A percentile compares a stretch with the other conserved stretches of the same genome.
Conservation (phyloP, 2,329 filamentous ascomycete genomes). For the Colletotrichum phormii region DNA sequence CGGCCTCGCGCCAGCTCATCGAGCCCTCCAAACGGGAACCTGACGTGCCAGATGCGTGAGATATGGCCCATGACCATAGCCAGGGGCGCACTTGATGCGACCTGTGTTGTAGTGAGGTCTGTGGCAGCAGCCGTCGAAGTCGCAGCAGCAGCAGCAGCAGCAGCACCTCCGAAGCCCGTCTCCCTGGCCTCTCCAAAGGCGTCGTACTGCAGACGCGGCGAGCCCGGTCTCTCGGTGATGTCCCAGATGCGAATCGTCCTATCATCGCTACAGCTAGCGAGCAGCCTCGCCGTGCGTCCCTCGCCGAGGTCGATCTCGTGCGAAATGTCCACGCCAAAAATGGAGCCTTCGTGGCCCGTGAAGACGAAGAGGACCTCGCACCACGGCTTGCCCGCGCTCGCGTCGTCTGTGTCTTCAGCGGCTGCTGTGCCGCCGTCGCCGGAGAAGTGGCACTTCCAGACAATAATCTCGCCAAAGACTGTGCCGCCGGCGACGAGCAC, state of each 20-base stretch:
- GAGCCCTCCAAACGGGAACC: slow-evolving; percentile 63
- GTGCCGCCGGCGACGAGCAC: slow-evolving; percentile 89
- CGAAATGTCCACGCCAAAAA: slow-evolving; percentile 90
- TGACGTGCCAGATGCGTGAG: slow-evolving; percentile 90
- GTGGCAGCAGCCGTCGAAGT: slow-evolving; percentile 34
- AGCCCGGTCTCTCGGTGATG: slow-evolving; percentile 65
- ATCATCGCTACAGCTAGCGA: slow-evolving; percentile 96
- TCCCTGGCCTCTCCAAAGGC: slow-evolving; percentile 56
- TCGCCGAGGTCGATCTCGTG: slow-evolving; percentile 55
- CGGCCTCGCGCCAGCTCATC: slow-evolving; percentile 33
- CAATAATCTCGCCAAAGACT: slow-evolving; percentile 91
- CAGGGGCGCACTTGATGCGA: slow-evolving; percentile 57
- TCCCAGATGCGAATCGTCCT: slow-evolving; percentile 91
- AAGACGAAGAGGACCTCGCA: slow-evolving; percentile 65
- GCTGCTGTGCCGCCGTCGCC: not conserved
- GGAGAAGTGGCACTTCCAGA: slow-evolving; percentile 79
- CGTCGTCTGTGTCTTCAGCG: slow-evolving; percentile 11
- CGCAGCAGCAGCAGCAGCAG: slow-evolving; percentile 31
- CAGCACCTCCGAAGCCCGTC: slow-evolving; percentile 70
- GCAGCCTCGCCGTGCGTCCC: slow-evolving; percentile 64
- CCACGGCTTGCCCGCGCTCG: slow-evolving; percentile 10
- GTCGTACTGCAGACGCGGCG: slow-evolving; percentile 39
- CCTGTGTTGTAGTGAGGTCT: slow-evolving; percentile 41
- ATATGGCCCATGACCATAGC: slow-evolving; percentile 86
- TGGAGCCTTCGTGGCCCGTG: slow-evolving; percentile 86